Percentiles rank a stretch among this genome's conserved stretches.
These are phyloP conservation scores for Aphanocladium album DNA, from an alignment of 2,329 filamentous ascomycete genomes.

Conservation along the genomic window DNA sequence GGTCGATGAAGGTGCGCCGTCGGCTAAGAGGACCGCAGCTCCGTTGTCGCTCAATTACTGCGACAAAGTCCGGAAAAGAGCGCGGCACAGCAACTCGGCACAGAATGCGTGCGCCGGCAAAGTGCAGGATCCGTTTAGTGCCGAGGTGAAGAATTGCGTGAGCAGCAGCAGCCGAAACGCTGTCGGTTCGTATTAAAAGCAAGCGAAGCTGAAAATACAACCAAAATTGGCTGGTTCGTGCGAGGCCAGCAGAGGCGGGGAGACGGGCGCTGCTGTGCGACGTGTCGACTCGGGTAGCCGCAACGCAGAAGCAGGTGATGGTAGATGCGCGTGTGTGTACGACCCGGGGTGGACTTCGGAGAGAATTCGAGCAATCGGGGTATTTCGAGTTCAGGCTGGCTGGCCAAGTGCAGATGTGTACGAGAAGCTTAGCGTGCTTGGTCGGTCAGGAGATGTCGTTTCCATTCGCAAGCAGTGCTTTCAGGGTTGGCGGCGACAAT, in stretches of 20 bases:
- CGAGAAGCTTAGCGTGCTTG: not conserved
- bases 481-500: not conserved
- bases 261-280: not conserved
- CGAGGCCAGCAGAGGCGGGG: not conserved
- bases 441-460: not conserved
- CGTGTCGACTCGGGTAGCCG: conserved; percentile 3
- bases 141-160: not conserved
- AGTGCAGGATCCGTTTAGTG: not conserved
- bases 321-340: not conserved
- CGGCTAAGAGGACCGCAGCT: not conserved
- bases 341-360: not conserved
- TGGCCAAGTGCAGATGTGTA: not conserved
- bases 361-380: not conserved
- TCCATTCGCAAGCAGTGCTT: not conserved
- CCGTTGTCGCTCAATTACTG: not conserved
- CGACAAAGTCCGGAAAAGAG: not conserved
- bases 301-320: not conserved
- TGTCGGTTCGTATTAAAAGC: not conserved
- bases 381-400: not conserved
- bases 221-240: not conserved
- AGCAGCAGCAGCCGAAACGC: not conserved
- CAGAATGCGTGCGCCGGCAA: too few species aligned
- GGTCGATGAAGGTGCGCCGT: not conserved
- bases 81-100: not conserved
- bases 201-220: not conserved